These are phyloP conservation scores for Salix udensis DNA, from an alignment of 345 rosid species.

Conservation along the genomic window DNA sequence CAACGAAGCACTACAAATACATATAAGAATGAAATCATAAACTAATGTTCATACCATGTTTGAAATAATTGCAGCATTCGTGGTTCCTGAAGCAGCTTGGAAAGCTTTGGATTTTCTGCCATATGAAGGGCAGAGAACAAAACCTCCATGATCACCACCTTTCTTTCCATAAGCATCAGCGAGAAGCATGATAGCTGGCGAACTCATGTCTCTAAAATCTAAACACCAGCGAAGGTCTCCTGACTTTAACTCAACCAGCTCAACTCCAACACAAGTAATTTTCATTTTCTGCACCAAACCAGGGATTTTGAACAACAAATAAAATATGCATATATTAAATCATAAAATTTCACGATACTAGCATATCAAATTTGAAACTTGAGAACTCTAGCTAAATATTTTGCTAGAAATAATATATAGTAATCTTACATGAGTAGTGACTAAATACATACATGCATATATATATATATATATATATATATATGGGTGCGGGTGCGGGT, in stretches of 20 bases:
- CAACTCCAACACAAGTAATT: conserved; percentile 84
- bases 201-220: conserved; percentile 94
- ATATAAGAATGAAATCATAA: conserved; percentile 7
- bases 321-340: background rate
- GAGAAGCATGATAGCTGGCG: conserved; percentile 75
- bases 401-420: background rate
- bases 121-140: conserved; percentile 82
- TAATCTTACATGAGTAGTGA: background rate
- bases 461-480: too few relatives aligned
- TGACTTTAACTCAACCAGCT: conserved; percentile 66
- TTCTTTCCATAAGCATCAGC: conserved; percentile 70
- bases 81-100: conserved; percentile 92
- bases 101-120: conserved; percentile 98
- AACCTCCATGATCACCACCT: conserved; percentile 62
- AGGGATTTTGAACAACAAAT: background rate
- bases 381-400: too few relatives aligned
- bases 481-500: too few relatives aligned
- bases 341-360: background rate
- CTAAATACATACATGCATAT: too few relatives aligned
- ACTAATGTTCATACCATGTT: conserved; percentile 53
- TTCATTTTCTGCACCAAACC: conserved; percentile 63
- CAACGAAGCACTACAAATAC: background rate
- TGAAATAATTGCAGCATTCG: conserved; percentile 67
- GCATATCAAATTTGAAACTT: background rate
- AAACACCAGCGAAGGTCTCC: conserved; percentile 92